These are phyloP conservation scores for Paramecium bursaria DNA, from an alignment of 73 alveolate genomes.

Conservation along the genomic window DNA sequence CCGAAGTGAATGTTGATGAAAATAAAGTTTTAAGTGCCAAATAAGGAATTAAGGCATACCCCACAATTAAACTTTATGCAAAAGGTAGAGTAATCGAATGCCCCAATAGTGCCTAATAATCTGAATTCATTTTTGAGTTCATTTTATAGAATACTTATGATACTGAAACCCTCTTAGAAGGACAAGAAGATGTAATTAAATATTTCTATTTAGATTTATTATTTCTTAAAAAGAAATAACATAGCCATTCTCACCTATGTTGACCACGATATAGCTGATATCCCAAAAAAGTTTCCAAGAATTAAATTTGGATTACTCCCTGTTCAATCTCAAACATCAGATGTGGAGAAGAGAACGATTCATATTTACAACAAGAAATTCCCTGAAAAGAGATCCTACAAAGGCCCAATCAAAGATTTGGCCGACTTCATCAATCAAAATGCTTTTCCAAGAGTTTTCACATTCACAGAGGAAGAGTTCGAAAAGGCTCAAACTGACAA, in stretches of 20 bases:
- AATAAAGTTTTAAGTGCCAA: conserved; percentile 12
- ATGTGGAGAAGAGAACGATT: too few relatives aligned
- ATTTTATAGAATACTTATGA: conserved; percentile 34
- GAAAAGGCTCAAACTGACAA: neutral
- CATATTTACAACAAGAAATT: neutral
- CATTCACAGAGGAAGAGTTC: conserved; percentile 54
- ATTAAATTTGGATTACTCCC: conserved; percentile 17
- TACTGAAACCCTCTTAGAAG: neutral
- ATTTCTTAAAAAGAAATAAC: conserved; percentile 27
- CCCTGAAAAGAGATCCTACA: neutral
- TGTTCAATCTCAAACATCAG: too few relatives aligned
- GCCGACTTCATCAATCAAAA: neutral
- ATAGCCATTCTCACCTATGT: conserved; percentile 4
- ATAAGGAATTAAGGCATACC: conserved; percentile 15
- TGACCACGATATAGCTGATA: neutral
- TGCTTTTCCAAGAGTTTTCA: conserved; percentile 10
- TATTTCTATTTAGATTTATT: conserved; percentile 5
- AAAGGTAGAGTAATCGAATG: conserved; percentile 1
- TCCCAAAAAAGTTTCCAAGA: neutral
- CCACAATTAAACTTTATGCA: neutral
- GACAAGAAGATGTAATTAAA: conserved; percentile 15
- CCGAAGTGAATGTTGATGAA: conserved; percentile 21
- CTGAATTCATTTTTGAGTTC: conserved; percentile 20
- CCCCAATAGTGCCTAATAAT: conserved; percentile 1
- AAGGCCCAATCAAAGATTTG: conserved; percentile 9